Evolutionary conservation across 768 basidiomycete genomes (phyloP).

Genomic region (Mycena rosella): DNA sequence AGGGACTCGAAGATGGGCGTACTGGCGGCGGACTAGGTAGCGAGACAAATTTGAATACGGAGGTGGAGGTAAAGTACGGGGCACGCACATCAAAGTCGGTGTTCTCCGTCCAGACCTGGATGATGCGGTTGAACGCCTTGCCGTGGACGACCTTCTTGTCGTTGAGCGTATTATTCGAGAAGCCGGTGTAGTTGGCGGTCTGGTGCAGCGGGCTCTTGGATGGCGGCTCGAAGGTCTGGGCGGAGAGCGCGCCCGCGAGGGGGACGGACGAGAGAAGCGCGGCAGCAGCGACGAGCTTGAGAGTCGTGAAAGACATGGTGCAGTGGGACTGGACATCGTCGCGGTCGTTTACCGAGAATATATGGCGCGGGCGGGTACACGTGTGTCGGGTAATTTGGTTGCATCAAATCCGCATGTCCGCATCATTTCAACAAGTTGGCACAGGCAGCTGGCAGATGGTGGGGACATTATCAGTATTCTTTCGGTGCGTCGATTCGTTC

Average conservation of each 20-base stretch:
- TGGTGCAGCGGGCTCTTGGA: constrained; percentile 17
- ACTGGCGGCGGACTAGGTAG: constrained; percentile 7
- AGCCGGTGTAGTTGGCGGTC: constrained; percentile 58
- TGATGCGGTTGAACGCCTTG: constrained; percentile 59
- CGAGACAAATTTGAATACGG: not conserved
- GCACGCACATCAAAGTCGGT: constrained; percentile 56
- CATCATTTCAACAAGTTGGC: too few relatives aligned
- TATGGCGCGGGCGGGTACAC: too few relatives aligned
- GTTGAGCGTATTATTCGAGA: constrained; percentile 57
- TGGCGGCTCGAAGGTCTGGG: constrained; percentile 17
- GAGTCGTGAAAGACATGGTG: not conserved
- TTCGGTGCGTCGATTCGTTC: too few relatives aligned
- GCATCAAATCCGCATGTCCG: too few relatives aligned
- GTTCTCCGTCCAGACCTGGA: constrained; percentile 67
- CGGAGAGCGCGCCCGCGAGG: not conserved
- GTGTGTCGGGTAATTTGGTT: too few relatives aligned
- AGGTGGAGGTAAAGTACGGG: constrained; percentile 20
- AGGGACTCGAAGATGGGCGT: constrained; percentile 13
- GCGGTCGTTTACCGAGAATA: too few relatives aligned
- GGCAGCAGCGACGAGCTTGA: not conserved
- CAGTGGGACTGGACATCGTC: too few relatives aligned
- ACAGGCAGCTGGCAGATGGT: too few relatives aligned
- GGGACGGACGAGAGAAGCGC: not conserved
- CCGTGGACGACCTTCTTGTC: constrained; percentile 54
- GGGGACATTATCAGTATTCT: too few relatives aligned